phyloP scores from a whole-genome alignment of 2,329 filamentous ascomycete genomes.

The Sclerotinia spermophila region DNA sequence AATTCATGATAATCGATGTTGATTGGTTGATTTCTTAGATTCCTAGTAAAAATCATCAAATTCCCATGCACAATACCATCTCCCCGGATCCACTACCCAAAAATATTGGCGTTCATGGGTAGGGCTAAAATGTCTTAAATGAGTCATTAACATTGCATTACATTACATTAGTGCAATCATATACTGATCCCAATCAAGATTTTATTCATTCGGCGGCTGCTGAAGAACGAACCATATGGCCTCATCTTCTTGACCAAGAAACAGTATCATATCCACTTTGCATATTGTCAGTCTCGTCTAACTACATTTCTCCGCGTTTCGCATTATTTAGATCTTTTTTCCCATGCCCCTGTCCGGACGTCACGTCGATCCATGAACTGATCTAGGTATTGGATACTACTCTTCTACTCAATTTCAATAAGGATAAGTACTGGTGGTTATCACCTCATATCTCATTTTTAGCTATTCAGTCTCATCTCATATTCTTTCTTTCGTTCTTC shows the following conservation, averaged over 20 bases:
- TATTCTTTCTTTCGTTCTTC: slow-evolving; percentile 32
- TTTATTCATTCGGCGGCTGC: slow-evolving; percentile 28
- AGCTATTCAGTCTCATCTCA: slow-evolving; percentile 27
- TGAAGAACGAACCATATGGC: slow-evolving; percentile 36
- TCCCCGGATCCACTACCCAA: slow-evolving; percentile 8
- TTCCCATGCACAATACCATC: neutral
- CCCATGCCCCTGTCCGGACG: neutral
- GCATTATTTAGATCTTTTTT: slow-evolving; percentile 26
- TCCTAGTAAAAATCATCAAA: slow-evolving; percentile 9
- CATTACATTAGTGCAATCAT: slow-evolving; percentile 22
- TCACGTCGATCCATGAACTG: neutral
- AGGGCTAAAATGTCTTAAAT: slow-evolving; percentile 29
- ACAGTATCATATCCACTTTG: slow-evolving; percentile 27
- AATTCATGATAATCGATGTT: neutral
- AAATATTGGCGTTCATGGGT: neutral
- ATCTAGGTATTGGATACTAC: slow-evolving; percentile 15
- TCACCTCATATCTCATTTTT: slow-evolving; percentile 19
- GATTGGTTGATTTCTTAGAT: slow-evolving; percentile 1
- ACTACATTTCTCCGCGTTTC: slow-evolving; percentile 33
- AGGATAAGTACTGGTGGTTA: slow-evolving; percentile 34
- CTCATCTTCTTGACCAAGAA: slow-evolving; percentile 37
- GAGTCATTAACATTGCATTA: slow-evolving; percentile 36
- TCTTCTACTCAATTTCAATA: slow-evolving; percentile 15
- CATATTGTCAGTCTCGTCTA: slow-evolving; percentile 18
- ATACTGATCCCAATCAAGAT: slow-evolving; percentile 23